A percentile compares a stretch with the other conserved stretches of the same genome.
These are phyloP conservation scores for Luvunga scandens DNA, from an alignment of 345 rosid species.

Conservation along the genomic window DNA sequence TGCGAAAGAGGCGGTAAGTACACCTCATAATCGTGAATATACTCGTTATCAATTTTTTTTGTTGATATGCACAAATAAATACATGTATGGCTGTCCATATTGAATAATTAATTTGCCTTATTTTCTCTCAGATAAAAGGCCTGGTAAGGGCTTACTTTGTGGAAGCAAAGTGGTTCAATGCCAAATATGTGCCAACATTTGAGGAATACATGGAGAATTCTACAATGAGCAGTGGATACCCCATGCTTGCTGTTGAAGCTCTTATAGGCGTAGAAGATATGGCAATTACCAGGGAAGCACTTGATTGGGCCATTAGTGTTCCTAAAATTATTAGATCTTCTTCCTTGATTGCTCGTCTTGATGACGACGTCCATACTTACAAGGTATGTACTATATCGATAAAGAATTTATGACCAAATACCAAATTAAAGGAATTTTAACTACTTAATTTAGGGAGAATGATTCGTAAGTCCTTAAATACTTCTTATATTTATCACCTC, in stretches of 20 bases:
- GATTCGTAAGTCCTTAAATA: too few species aligned
- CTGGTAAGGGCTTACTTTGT: not conserved
- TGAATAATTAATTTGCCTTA: not conserved
- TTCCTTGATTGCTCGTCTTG: not conserved
- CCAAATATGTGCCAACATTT: slow-evolving; percentile 1
- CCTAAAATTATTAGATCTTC: not conserved
- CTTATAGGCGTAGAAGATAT: not conserved
- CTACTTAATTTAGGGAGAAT: too few species aligned
- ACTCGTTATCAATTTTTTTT: too few species aligned
- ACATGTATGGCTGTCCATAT: not conserved
- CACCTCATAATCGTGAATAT: not conserved
- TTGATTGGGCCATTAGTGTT: not conserved
- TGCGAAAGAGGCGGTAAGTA: not conserved
- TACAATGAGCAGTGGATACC: not conserved
- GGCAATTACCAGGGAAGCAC: not conserved
- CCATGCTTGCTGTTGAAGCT: slow-evolving; percentile 6
- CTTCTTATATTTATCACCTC: too few species aligned
- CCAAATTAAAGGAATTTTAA: not conserved
- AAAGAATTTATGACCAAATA: not conserved
- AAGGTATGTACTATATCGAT: not conserved
- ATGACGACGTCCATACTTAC: not conserved
- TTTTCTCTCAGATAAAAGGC: not conserved
- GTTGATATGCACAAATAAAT: not conserved
- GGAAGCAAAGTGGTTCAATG: slow-evolving; percentile 1
- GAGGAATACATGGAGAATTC: slow-evolving; percentile 5